A percentile compares a stretch with the other conserved stretches of the same genome.
These are phyloP conservation scores for Arthrobotrys entomopaga DNA, from an alignment of 2,329 filamentous ascomycete species.

Conservation along the genomic window DNA sequence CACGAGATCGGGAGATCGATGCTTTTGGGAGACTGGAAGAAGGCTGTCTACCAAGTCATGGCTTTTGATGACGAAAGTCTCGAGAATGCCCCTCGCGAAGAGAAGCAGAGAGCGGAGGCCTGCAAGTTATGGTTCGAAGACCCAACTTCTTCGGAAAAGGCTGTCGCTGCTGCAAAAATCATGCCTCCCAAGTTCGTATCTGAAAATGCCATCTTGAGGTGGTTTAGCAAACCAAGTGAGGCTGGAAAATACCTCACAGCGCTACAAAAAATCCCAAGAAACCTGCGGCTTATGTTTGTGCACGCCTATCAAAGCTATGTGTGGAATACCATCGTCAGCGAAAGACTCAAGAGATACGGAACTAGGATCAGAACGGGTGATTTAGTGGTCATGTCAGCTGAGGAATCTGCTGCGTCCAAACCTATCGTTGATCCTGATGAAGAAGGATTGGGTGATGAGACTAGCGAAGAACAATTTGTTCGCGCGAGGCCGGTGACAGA, in stretches of 20 bases:
- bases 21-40: constrained; percentile 81
- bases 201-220: constrained; percentile 80
- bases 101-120: constrained; percentile 79
- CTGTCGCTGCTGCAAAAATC: constrained; percentile 71
- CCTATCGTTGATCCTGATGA: constrained; percentile 61
- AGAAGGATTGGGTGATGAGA: constrained; percentile 68
- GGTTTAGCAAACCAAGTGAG: constrained; percentile 66
- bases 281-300: constrained; percentile 90
- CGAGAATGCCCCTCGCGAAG: constrained; percentile 74
- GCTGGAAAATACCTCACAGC: constrained; percentile 77
- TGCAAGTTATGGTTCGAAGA: constrained; percentile 75
- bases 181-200: constrained; percentile 85
- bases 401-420: constrained; percentile 36
- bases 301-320: constrained; percentile 95
- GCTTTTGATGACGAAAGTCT: constrained; percentile 75
- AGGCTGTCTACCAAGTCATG: constrained; percentile 80
- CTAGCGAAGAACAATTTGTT: constrained; percentile 67
- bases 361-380: constrained; percentile 81
- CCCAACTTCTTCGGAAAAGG: constrained; percentile 65
- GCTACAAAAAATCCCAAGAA: constrained; percentile 80
- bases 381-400: constrained; percentile 71
- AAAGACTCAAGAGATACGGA: constrained; percentile 81
- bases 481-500: constrained; percentile 78
- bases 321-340: constrained; percentile 87
- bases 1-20: constrained; percentile 86